phyloP scores from a whole-genome alignment of 352 stramenopile species.

The Globisporangium orthogonon region DNA sequence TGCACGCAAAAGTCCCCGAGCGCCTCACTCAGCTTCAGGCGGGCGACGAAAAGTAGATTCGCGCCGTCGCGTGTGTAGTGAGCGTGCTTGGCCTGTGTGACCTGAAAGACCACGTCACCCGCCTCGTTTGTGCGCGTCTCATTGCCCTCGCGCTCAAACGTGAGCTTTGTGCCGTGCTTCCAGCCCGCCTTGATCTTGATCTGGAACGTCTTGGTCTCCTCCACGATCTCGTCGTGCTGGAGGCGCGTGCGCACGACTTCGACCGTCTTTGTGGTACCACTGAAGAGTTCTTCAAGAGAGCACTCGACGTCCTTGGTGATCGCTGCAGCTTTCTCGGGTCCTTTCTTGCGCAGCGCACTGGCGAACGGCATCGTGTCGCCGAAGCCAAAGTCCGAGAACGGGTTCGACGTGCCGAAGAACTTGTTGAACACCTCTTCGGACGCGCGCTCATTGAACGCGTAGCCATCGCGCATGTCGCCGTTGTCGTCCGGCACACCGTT shows the following conservation, averaged over 20 bases:
- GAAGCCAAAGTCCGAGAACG: slow-evolving; percentile 90
- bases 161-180: slow-evolving; percentile 94
- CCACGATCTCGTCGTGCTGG: slow-evolving; percentile 64
- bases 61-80: slow-evolving; percentile 89
- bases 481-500: slow-evolving; percentile 84
- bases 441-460: slow-evolving; percentile 88
- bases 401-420: slow-evolving; percentile 91
- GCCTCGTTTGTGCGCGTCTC: slow-evolving; percentile 90
- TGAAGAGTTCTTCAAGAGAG: slow-evolving; percentile 91
- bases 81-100: slow-evolving; percentile 80
- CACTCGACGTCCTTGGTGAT: slow-evolving; percentile 73
- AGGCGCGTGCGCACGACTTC: slow-evolving; percentile 77
- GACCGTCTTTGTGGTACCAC: slow-evolving; percentile 83
- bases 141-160: slow-evolving; percentile 91
- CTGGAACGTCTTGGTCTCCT: slow-evolving; percentile 81
- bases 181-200: slow-evolving; percentile 91
- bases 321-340: slow-evolving; percentile 58
- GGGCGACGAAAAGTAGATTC: slow-evolving; percentile 90
- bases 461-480: slow-evolving; percentile 70
- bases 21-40: slow-evolving; percentile 94
- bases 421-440: slow-evolving; percentile 89
- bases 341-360: slow-evolving; percentile 70
- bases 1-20: slow-evolving; percentile 92
- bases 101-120: slow-evolving; percentile 92
- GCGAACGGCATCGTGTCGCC: slow-evolving; percentile 80